A percentile compares a stretch with the other conserved stretches of the same genome.
Conservation (phyloP, 2,329 filamentous ascomycete species). For the Diplodia sapinea region DNA sequence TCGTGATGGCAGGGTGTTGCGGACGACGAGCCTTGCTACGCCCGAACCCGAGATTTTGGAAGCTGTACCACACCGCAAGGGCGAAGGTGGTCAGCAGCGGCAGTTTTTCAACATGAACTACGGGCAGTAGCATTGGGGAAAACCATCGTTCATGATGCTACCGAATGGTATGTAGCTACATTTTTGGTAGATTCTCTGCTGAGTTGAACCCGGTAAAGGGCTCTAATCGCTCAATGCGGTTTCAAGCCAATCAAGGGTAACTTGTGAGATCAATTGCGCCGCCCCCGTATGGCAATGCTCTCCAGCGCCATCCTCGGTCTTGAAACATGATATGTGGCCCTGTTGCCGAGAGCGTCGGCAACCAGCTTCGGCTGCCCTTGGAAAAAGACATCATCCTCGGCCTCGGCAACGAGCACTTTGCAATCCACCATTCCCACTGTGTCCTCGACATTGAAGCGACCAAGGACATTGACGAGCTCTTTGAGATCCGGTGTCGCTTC, state of each 20-base stretch:
- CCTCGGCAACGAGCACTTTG: neutral
- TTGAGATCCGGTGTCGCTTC: neutral
- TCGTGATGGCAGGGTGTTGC: neutral
- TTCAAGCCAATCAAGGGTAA: neutral
- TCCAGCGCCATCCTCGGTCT: neutral
- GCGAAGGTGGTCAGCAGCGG: neutral
- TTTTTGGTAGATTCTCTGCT: too few relatives aligned
- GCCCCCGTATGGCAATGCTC: neutral
- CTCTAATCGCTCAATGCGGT: too few relatives aligned
- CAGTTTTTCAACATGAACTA: neutral
- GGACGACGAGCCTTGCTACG: neutral
- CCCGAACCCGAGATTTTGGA: neutral
- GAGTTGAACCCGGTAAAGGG: neutral
- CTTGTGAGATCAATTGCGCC: neutral
- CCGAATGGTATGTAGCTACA: neutral
- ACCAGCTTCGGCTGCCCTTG: neutral
- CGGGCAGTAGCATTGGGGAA: neutral
- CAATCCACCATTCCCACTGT: neutral
- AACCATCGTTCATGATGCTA: neutral
- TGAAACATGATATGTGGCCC: neutral
- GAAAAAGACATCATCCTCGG: neutral
- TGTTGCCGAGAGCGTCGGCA: neutral
- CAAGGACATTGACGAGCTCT: neutral
- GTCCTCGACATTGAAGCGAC: neutral
- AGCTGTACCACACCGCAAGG: neutral